Evolutionary conservation across 495 filamentous ascomycete genomes (phyloP), one percentile per base, ranked within the genome.

Genomic region (Pseudevernia furfuracea): DNA sequence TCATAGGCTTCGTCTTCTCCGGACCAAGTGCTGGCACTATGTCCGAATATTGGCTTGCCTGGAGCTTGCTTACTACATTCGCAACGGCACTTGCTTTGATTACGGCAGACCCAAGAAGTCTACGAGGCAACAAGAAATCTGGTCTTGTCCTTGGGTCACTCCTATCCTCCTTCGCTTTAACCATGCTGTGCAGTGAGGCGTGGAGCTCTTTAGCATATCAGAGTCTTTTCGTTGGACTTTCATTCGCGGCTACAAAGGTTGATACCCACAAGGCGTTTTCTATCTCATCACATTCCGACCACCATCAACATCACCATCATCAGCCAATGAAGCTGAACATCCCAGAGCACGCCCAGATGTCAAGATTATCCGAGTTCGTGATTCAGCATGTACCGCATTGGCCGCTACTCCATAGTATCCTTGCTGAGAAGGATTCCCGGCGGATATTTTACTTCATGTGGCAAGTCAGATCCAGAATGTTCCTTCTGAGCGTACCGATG

Each of bases 371-470:
- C 25, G 83, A 78, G 19, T 80, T 87, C 49, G 72, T 96, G 25
- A 76, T 96, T 28, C 80, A 76, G 0, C 78, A 80, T 43, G 85
- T 85, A 23, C 80, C 88, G 61, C 79, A 78, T 36, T 93, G 85
- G 75, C 90, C 92, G 4, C 73, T 97, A 19, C 65, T 96, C 19
- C 85, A 96, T 64, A 86, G 90, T 63, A 91, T 99, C 64, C 75
- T 99, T 64, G 82, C 87, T 32, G 92, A 96, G 68, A 93, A 91
- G 69, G 93, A 99, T 73, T 97, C 95, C 11, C 84, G 94, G 43
- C 84, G 94, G 37, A 99, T 99, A 65, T 93, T 96, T 70, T 99
- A 97, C 77, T 98, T 98, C 64, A 96, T 95, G 86, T 81, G 76
- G 91, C 94, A 78, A 67, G 85, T 78, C 41, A 37, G 34, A 21